Evolutionary conservation across 495 filamentous ascomycete genomes (phyloP), one percentile per base, ranked within the genome.

Genomic region (Friedmanniomyces simplex): DNA sequence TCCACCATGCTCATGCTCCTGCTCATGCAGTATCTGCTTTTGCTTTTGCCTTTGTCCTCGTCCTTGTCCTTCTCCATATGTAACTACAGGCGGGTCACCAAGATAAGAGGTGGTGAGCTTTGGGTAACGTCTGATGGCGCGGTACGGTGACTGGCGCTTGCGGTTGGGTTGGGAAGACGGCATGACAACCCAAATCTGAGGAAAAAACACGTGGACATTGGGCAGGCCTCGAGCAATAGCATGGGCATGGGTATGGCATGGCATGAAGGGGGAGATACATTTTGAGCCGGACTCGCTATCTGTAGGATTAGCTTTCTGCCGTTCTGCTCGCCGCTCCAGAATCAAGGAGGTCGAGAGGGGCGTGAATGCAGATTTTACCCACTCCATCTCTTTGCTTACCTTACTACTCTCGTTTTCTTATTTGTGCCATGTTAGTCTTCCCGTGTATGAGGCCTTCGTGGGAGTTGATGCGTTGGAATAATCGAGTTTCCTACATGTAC

Each of bases 221-320:
- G n/a, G n/a, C n/a, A 20, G 26, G 30, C 32, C 25, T 37, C 30
- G 11, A 18, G 49, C 32, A n/a, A n/a, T n/a, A n/a, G n/a, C n/a
- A n/a, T n/a, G n/a, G n/a, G n/a, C n/a, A n/a, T n/a, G n/a, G n/a
- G n/a, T n/a, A 36, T 52, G 49, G 49, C 16, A 54, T 2, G 37
- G 52, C 52, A 54, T 45, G 52, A 32, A 25, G 13, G 52, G 14
- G n/a, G 25, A 20, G 16, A 8, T 2, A 11, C n/a, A n/a, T n/a
- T n/a, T n/a, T 45, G 32, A 28, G 52, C 21, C 52, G 52, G 52
- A 18, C 37, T 54, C 52, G 37, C 4, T 45, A 54, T 54, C 52
- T 54, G 52, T 54, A 54, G 52, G n/a, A 54, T 54, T 54, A 54
- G 52, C 34, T 54, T 26, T 54, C 39, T 43, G 39, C 39, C 39